phyloP scores from a whole-genome alignment of 805 yeast species.

The Myxozyma udenii region DNA sequence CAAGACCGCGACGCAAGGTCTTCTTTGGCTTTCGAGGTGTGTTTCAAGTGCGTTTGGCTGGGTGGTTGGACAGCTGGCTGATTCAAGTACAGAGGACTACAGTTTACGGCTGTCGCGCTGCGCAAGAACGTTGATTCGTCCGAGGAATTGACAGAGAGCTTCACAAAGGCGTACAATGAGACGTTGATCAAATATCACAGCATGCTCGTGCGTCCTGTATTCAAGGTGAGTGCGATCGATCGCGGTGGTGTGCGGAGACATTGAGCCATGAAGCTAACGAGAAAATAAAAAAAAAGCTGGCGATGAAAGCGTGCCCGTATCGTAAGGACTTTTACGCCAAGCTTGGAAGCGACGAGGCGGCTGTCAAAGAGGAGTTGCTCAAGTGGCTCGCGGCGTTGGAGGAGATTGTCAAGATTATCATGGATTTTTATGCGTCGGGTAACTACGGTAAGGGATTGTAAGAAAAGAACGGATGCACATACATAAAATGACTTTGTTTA shows the following conservation, averaged over 20 bases:
- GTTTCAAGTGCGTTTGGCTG: conserved; percentile 1
- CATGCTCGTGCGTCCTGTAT: conserved; percentile 77
- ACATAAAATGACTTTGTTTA: conserved; percentile 38
- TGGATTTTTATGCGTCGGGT: conserved; percentile 72
- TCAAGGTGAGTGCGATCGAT: conserved; percentile 59
- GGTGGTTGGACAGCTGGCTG: neutral
- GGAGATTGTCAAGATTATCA: conserved; percentile 64
- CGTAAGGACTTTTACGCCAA: conserved; percentile 79
- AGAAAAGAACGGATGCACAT: too few relatives aligned
- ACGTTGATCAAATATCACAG: conserved; percentile 80
- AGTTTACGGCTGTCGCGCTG: conserved; percentile 88
- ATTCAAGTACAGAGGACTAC: conserved; percentile 57
- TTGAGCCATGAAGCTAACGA: neutral
- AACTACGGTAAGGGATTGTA: conserved; percentile 86
- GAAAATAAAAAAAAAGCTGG: conserved; percentile 44
- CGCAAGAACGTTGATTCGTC: conserved; percentile 66
- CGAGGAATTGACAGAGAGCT: conserved; percentile 68
- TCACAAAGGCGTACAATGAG: conserved; percentile 78
- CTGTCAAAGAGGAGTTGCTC: conserved; percentile 61
- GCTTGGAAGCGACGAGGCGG: conserved; percentile 70
- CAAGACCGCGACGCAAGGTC: conserved; percentile 82
- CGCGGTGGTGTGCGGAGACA: too few relatives aligned
- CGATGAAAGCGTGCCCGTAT: conserved; percentile 94
- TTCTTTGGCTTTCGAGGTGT: conserved; percentile 67
- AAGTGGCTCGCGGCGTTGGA: conserved; percentile 78